Conservation (phyloP, 257 asterid species). For the Gynochthodes officinalis region DNA sequence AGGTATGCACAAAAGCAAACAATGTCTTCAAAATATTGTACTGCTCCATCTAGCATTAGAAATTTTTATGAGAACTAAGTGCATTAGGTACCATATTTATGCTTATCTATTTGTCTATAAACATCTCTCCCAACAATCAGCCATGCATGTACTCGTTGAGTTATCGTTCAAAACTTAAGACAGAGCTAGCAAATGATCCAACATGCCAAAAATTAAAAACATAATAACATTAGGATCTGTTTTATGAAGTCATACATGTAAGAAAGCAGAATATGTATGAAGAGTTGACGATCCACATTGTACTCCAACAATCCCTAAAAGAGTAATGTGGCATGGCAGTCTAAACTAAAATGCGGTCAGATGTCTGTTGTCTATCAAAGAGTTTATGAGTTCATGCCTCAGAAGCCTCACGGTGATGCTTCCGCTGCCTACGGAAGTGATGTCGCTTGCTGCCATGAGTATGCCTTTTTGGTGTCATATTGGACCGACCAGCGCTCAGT, state of each 20-base stretch:
- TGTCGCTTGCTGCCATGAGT: constrained; percentile 44
- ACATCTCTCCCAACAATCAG: neutral
- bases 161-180: neutral
- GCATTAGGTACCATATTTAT: too few relatives aligned
- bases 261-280: neutral
- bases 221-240: neutral
- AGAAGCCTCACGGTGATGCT: constrained; percentile 40
- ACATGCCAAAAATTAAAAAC: neutral
- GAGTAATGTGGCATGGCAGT: neutral
- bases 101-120: neutral
- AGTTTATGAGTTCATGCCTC: constrained; percentile 31
- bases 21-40: too few relatives aligned
- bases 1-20: too few relatives aligned
- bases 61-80: too few relatives aligned
- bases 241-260: neutral
- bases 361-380: constrained; percentile 4
- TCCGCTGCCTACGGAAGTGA: constrained; percentile 52
- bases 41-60: too few relatives aligned
- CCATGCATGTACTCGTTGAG: neutral
- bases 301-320: neutral
- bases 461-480: constrained; percentile 27
- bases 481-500: constrained; percentile 22
- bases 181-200: neutral
- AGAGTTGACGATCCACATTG: too few relatives aligned
- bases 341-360: neutral